These are phyloP conservation scores for Amauroascus niger DNA, from an alignment of 2,329 filamentous ascomycete genomes.

Conservation along the genomic window DNA sequence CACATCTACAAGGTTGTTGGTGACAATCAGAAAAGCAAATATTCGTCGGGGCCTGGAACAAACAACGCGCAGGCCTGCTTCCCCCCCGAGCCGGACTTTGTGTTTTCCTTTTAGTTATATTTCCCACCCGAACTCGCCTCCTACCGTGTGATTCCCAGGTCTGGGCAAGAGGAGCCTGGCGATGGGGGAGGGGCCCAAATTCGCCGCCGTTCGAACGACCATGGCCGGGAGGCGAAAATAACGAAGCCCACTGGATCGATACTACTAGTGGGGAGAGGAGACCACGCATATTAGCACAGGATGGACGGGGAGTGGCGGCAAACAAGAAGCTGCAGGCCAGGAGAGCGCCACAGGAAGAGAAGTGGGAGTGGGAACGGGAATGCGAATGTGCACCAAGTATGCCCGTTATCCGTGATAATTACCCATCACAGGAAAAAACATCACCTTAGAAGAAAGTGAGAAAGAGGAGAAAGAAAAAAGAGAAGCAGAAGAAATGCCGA, in stretches of 20 bases:
- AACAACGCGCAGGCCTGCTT: too few species aligned
- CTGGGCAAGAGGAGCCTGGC: neutral
- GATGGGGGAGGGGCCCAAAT: neutral
- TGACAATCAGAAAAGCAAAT: constrained; percentile 11
- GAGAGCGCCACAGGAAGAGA: neutral
- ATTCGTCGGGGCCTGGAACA: constrained; percentile 3
- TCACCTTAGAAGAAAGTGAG: neutral
- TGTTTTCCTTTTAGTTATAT: neutral
- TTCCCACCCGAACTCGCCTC: neutral
- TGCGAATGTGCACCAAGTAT: too few species aligned
- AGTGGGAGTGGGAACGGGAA: neutral
- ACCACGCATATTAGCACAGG: neutral
- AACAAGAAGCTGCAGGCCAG: neutral
- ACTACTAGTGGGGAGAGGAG: too few species aligned
- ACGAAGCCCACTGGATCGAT: neutral
- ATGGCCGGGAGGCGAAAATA: constrained; percentile 9
- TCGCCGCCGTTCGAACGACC: neutral
- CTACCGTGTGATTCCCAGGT: constrained; percentile 5
- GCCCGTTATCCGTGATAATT: too few species aligned
- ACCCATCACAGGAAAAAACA: too few species aligned
- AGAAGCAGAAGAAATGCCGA: too few species aligned
- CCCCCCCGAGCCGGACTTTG: too few species aligned
- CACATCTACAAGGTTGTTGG: constrained; percentile 9
- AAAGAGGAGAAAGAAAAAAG: neutral
- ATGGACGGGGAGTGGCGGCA: neutral